These are phyloP conservation scores for Hyphodiscus sp. DNA, from an alignment of 2,329 filamentous ascomycete species.

Conservation along the genomic window DNA sequence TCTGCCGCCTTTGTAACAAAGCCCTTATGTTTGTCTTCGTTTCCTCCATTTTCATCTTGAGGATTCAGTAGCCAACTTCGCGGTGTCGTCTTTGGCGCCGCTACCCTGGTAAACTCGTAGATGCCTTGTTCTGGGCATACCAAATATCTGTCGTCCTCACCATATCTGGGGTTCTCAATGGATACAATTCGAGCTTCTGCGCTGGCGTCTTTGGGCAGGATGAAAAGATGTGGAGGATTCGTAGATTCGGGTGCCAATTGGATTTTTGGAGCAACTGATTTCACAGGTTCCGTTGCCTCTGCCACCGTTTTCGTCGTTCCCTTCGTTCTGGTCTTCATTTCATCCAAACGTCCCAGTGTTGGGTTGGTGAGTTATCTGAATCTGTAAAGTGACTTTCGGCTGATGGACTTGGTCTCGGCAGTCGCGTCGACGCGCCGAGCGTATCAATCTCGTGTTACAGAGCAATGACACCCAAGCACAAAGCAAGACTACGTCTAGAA, in stretches of 20 bases:
- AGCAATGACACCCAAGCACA: not conserved
- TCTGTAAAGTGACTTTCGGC: not conserved
- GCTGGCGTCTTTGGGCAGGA: conserved; percentile 50
- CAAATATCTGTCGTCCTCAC: conserved; percentile 51
- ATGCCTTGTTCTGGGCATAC: conserved; percentile 55
- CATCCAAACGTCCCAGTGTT: conserved; percentile 2
- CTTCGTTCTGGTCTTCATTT: conserved; percentile 26
- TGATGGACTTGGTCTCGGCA: not conserved
- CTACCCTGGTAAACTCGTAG: conserved; percentile 57
- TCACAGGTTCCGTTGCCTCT: conserved; percentile 15
- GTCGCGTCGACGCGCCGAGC: conserved; percentile 3
- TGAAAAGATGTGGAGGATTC: conserved; percentile 50
- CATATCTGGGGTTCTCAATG: conserved; percentile 52
- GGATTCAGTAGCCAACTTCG: conserved; percentile 53
- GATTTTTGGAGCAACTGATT: conserved; percentile 25
- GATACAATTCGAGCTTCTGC: conserved; percentile 51
- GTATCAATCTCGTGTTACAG: not conserved
- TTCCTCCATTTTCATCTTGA: conserved; percentile 14
- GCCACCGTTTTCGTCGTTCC: conserved; percentile 18
- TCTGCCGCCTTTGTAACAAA: conserved; percentile 62
- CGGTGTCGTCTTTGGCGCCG: conserved; percentile 45
- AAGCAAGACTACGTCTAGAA: not conserved
- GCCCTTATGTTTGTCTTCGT: conserved; percentile 28
- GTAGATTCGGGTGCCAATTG: conserved; percentile 26
- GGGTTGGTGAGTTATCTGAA: not conserved